These are phyloP conservation scores for Pyrus betulifolia DNA, from an alignment of 306 rosid genomes.

Conservation along the genomic window DNA sequence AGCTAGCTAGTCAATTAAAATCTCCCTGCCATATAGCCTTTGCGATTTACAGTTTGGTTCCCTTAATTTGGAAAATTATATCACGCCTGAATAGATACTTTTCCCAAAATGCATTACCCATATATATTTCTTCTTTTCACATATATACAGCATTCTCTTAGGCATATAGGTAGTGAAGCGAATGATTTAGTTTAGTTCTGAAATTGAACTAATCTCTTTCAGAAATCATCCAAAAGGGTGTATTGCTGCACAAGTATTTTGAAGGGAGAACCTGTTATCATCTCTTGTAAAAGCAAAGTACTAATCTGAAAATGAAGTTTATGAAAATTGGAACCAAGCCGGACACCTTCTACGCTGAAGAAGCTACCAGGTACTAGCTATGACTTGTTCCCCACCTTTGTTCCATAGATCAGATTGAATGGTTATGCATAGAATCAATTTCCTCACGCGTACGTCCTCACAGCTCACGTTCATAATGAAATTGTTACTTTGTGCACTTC, in stretches of 20 bases:
- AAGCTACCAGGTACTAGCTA: slow-evolving; percentile 67
- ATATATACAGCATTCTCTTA: not conserved
- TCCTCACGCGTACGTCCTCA: not conserved
- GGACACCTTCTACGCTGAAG: slow-evolving; percentile 79
- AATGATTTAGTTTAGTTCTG: too few species aligned
- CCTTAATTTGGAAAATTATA: not conserved
- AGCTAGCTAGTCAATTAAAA: not conserved
- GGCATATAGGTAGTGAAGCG: not conserved
- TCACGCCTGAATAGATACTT: not conserved
- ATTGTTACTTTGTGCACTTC: not conserved
- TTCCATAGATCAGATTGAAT: not conserved
- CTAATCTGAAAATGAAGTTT: slow-evolving; percentile 60
- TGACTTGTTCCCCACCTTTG: not conserved
- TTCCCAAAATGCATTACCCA: not conserved
- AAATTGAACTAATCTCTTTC: not conserved
- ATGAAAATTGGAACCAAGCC: slow-evolving; percentile 96
- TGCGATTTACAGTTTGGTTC: not conserved
- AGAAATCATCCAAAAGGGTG: not conserved
- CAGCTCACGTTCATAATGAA: not conserved
- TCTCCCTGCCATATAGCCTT: not conserved
- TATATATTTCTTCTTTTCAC: not conserved
- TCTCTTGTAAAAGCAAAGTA: slow-evolving; percentile 18
- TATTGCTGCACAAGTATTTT: not conserved
- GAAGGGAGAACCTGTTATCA: slow-evolving; percentile 24
- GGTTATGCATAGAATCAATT: not conserved